Base-by-base conservation (phyloP, 2,329 filamentous ascomycete species). In the Podosphaera aphanis region DNA sequence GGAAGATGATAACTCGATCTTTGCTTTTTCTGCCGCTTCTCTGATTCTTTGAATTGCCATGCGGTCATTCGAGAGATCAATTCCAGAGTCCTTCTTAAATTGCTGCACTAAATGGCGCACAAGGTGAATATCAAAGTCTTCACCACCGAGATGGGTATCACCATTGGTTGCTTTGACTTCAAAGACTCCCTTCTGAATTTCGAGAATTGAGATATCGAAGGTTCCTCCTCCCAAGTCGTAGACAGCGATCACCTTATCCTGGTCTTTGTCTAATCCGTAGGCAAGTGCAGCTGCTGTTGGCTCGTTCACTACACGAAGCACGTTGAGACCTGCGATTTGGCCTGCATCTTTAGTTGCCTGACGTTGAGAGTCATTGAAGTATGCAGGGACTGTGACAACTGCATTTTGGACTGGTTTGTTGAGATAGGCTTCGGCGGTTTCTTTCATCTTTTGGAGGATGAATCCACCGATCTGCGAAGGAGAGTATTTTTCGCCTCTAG, bases 11-110 rank as follows among this genome's bases (percentile, higher is more conserved):
- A 95, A 72, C 70, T 94, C 88, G 60, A 94, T 94, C 83, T 95
- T 95, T 62, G 88, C 88, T 78, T 94, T 94, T 75, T 95, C 88
- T 56, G 86, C 85, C 56, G 86, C 88, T 71, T 94, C 88, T 68
- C 88, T 86, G 64, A 95, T 94, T 77, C 88, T 80, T 75, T 94
- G 88, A 61, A 95, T 93, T 57, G 88, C 88, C 86, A 94, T 94
- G 64, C 88, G 85, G 70, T 95, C 88, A 60, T 67, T 69, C 49
- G 84, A 82, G 55, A 95, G 76, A 63, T 95, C 88, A 54, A 94
- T 81, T 52, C 82, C 79, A 52, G 83, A 84, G 56, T 93, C 83
- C 68, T 84, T 88, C 82, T 94, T 94, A 75, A 94, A 95, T 61
- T 92, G 79, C 64, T 84, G 73, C 53, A 94, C 84, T 49, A 95